Base-by-base conservation (phyloP, 305 asterid species). In the Caryopteris hybrid region DNA sequence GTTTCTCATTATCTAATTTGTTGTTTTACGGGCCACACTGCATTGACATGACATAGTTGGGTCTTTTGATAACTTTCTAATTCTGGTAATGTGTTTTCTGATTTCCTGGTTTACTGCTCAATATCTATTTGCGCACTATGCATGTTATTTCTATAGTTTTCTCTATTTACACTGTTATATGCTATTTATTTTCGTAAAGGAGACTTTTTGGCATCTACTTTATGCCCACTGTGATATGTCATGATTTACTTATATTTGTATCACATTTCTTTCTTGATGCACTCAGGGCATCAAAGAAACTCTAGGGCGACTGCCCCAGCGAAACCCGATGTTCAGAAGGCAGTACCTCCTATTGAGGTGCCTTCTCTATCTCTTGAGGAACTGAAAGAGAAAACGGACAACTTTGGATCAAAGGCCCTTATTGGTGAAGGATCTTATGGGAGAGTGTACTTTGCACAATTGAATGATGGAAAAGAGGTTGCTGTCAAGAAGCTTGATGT, bases 351-450 rank as follows among this genome's bases (percentile, higher is more conserved):
- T 41, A 93, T 93, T 71, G 92, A 88, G 80, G 96, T 93, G 71
- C 94, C 99, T 56, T 73, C 83, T 42, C 74, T 93, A 61, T 86
- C 99, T 74, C 77, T 91, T 13, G 97, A 91, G 71, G 97, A 88
- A 75, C 80, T 93, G 85, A 91, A 86, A 74, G 95, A 91, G 61
- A 89, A 88, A 81, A 91, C 99, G 3, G 96, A 83, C 70, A 91
- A 91, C 73, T 93, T 93, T 68, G 96, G 99, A 57, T 83, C 97
- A 14, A 91, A 84, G 80, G 83, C 97, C 62, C 85, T 93, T 68
- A 88, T 93, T 78, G 99, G 99, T 62, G 99, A 93, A 80, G 99
- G 99, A 67, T 93, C 99, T 31, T 93, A 93, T 70, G 99, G 99
- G 70, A 85, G 99, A 65, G 97, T 91, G 42, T 93, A 93, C 81